Conservation (phyloP, 1,284 basidiomycete species). For the Ceratobasidium sp. region DNA sequence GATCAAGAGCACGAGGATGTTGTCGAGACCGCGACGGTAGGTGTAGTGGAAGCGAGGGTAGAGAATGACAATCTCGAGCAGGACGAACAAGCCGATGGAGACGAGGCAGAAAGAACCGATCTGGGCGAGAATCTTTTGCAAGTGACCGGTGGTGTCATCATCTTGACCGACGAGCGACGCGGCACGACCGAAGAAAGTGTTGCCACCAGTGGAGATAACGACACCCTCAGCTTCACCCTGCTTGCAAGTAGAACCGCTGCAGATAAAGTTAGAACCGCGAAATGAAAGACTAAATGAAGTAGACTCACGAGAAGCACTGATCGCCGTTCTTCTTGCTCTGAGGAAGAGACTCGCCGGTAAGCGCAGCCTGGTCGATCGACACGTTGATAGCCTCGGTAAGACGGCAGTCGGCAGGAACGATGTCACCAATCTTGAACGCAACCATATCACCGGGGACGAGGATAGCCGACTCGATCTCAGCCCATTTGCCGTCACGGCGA, state of each 20-base stretch:
- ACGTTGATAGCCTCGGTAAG: slow-evolving; percentile 95
- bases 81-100: slow-evolving; percentile 92
- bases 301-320: slow-evolving; percentile 92
- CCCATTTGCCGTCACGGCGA: slow-evolving; percentile 86
- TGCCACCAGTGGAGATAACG: slow-evolving; percentile 95
- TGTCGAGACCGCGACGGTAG: slow-evolving; percentile 95
- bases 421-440: slow-evolving; percentile 97
- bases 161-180: slow-evolving; percentile 96
- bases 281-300: slow-evolving; percentile 29
- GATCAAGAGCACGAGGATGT: slow-evolving; percentile 97
- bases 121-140: slow-evolving; percentile 97
- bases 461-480: slow-evolving; percentile 87
- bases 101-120: slow-evolving; percentile 97
- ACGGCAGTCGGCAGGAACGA: slow-evolving; percentile 96
- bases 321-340: slow-evolving; percentile 91
- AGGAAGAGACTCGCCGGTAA: slow-evolving; percentile 96
- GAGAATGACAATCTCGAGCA: slow-evolving; percentile 90
- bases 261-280: slow-evolving; percentile 47
- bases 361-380: slow-evolving; percentile 95
- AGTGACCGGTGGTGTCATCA: slow-evolving; percentile 95
- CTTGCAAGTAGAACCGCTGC: slow-evolving; percentile 94
- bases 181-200: slow-evolving; percentile 96
- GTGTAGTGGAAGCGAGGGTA: slow-evolving; percentile 89
- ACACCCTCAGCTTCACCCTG: slow-evolving; percentile 98
- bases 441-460: slow-evolving; percentile 96